phyloP scores from a whole-genome alignment of 495 filamentous ascomycete species.

The Penicillium cataractarum region DNA sequence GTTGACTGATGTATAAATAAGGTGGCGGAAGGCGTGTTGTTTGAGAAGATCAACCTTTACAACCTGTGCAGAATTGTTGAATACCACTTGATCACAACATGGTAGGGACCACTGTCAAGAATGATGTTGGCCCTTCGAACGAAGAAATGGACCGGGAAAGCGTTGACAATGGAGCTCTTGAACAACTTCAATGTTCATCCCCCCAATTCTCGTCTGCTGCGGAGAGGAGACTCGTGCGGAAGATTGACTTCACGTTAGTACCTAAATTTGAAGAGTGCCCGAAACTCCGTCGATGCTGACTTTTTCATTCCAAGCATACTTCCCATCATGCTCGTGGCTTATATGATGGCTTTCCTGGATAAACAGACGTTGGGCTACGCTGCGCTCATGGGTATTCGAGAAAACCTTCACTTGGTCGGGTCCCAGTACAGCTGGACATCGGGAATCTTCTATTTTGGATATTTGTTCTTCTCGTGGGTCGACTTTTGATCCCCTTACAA shows the following conservation, averaged over 20 bases:
- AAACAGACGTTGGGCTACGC: constrained; percentile 49
- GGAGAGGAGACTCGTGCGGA: constrained; percentile 30
- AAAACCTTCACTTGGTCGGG: constrained; percentile 53
- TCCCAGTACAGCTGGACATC: constrained; percentile 57
- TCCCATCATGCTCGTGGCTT: constrained; percentile 35
- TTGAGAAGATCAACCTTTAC: neutral
- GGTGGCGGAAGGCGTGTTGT: neutral
- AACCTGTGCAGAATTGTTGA: neutral
- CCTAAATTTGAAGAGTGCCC: neutral
- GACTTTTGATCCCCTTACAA: neutral
- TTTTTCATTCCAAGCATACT: constrained; percentile 17
- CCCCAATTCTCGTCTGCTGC: constrained; percentile 18
- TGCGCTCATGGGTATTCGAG: constrained; percentile 43
- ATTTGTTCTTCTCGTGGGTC: constrained; percentile 47
- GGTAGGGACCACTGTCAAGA: neutral
- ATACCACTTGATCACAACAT: neutral
- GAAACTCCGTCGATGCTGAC: neutral
- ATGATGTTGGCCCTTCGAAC: neutral
- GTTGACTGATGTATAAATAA: constrained; percentile 9
- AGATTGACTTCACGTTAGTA: constrained; percentile 28
- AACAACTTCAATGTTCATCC: constrained; percentile 9
- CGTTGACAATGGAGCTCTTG: constrained; percentile 23
- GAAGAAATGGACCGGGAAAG: constrained; percentile 12
- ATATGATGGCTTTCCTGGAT: constrained; percentile 54
- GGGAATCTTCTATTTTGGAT: constrained; percentile 63